A percentile compares a stretch with the other conserved stretches of the same genome.
phyloP scores from a whole-genome alignment of 2,329 filamentous ascomycete genomes.

The Aspergillus hiratsukae region DNA sequence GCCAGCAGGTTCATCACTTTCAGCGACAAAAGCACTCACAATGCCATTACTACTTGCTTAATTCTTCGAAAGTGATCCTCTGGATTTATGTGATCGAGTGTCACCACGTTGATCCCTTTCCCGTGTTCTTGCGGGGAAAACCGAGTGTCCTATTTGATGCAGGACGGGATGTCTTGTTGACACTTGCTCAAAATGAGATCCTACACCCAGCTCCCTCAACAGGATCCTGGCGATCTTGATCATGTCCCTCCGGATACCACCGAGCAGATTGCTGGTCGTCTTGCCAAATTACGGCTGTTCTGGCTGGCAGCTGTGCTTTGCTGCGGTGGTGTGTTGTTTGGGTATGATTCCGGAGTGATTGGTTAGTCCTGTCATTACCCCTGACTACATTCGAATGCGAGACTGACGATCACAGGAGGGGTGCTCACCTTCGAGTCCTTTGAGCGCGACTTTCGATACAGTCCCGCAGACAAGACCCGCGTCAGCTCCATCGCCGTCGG shows the following conservation, averaged over 20 bases:
- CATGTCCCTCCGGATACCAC: background rate
- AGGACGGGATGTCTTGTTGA: too few relatives aligned
- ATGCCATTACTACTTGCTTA: background rate
- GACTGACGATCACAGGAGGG: conserved; percentile 29
- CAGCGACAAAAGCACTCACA: background rate
- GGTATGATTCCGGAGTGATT: conserved; percentile 42
- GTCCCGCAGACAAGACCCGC: conserved; percentile 36
- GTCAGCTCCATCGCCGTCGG: conserved; percentile 48
- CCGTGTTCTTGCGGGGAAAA: background rate
- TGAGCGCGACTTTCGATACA: conserved; percentile 40
- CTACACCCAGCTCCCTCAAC: conserved; percentile 16
- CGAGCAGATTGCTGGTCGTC: background rate
- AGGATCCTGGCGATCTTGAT: background rate
- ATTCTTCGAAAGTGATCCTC: background rate
- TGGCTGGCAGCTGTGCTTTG: conserved; percentile 51
- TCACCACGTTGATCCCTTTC: background rate
- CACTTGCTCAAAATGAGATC: conserved; percentile 7
- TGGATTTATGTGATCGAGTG: background rate
- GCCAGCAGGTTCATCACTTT: background rate
- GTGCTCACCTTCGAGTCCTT: conserved; percentile 46
- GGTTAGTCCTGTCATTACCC: conserved; percentile 22
- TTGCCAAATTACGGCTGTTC: conserved; percentile 46
- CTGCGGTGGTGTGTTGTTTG: conserved; percentile 46
- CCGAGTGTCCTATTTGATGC: background rate
- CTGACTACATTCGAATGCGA: background rate